These are phyloP conservation scores for Laburnicola sp. DNA, from an alignment of 2,329 filamentous ascomycete genomes.

Conservation along the genomic window DNA sequence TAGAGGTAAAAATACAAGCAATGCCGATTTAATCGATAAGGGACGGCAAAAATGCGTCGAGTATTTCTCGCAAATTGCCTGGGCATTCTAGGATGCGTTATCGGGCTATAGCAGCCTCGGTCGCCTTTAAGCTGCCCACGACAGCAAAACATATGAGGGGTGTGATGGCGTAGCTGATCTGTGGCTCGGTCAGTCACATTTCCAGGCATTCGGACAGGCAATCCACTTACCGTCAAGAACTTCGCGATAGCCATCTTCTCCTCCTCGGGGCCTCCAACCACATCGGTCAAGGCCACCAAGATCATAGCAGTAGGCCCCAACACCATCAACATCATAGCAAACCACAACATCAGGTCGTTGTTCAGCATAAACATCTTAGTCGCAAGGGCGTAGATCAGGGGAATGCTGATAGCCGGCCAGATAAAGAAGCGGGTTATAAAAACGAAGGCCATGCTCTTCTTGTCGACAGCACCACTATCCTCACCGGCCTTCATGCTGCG, in stretches of 20 bases:
- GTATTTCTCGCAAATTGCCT: too few species aligned
- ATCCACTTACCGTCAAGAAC: constrained; percentile 50
- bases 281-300: constrained; percentile 56
- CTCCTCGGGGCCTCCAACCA: constrained; percentile 47
- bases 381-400: constrained; percentile 59
- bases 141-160: constrained; percentile 51
- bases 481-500: constrained; percentile 51
- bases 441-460: constrained; percentile 56
- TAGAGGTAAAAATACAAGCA: too few species aligned
- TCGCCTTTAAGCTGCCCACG: constrained; percentile 49
- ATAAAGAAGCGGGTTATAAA: constrained; percentile 61
- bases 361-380: constrained; percentile 56
- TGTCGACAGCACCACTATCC: constrained; percentile 51
- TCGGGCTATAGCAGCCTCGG: constrained; percentile 33
- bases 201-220: not conserved
- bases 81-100: not conserved
- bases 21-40: too few species aligned
- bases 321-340: constrained; percentile 64
- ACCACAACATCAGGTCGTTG: constrained; percentile 67
- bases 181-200: not conserved
- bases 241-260: constrained; percentile 60
- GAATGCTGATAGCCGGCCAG: constrained; percentile 62
- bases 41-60: too few species aligned
- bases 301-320: constrained; percentile 60
- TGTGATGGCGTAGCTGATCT: constrained; percentile 50